These are phyloP conservation scores for Clavulina sp. DNA, from an alignment of 768 basidiomycete species.

Conservation along the genomic window DNA sequence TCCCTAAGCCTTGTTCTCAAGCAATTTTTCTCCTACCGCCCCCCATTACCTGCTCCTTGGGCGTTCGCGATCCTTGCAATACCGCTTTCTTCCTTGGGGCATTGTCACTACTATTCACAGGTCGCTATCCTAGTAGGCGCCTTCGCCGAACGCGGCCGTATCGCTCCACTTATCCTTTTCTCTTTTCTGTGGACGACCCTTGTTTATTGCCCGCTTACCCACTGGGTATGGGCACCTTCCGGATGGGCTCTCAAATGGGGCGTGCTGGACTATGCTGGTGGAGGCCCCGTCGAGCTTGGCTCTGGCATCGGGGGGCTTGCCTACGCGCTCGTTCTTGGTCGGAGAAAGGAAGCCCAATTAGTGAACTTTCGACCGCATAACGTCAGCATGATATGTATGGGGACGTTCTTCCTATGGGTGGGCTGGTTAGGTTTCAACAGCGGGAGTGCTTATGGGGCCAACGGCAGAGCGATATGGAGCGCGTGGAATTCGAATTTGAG, in stretches of 20 bases:
- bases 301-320: conserved; percentile 75
- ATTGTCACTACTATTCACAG: too few species aligned
- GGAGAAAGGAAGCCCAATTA: conserved; percentile 51
- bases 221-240: conserved; percentile 20
- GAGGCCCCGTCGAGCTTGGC: conserved; percentile 77
- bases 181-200: conserved; percentile 73
- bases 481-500: conserved; percentile 81
- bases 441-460: conserved; percentile 74
- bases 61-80: too few species aligned
- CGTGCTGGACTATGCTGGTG: conserved; percentile 75
- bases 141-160: conserved; percentile 53
- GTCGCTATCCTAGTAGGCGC: conserved; percentile 3
- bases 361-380: conserved; percentile 78
- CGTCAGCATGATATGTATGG: conserved; percentile 64
- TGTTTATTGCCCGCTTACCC: conserved; percentile 40
- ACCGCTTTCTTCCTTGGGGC: too few species aligned
- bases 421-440: conserved; percentile 77
- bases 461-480: conserved; percentile 69
- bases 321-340: conserved; percentile 74
- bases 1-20: conserved; percentile 2
- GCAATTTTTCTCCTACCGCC: not conserved
- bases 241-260: conserved; percentile 33
- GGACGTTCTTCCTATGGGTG: conserved; percentile 77
- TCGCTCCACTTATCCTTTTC: conserved; percentile 67
- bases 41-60: too few species aligned